Evolutionary conservation across 345 rosid species (phyloP), one percentile per base, ranked within the genome.

Genomic region (Bretschneidera sinensis): DNA sequence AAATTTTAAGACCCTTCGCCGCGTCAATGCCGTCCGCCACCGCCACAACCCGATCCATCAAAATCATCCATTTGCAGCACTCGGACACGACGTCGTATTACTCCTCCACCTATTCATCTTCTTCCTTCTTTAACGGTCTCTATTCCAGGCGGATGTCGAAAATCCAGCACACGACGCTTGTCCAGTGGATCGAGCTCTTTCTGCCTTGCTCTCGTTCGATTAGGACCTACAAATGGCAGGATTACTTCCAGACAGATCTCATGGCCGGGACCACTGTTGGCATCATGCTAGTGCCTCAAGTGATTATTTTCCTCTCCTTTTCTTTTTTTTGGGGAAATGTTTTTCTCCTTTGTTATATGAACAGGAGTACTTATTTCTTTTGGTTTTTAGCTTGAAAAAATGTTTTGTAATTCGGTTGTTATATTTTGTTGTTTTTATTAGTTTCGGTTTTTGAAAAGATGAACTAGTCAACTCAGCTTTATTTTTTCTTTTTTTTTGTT

Each of bases 281-380:
- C 31, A 55, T 95, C 55, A 95, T 95, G 99, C 97, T 95, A 39
- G 96, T 95, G n/a, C 99, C 99, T 13, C 99, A 95, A 97, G 99
- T 90, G 55, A 75, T 69, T 59, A 16, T 55, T 4, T 31, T 13
- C 20, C 15, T 39, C 45, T 39, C 10, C 11, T 39, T 39, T 39
- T 39, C 11, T 39, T 39, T 39, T 14, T 7, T 39, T 39, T 13
- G 4, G 3, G 33, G 33, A 28, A 8, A 28, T 28, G 33, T 28
- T 28, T n/a, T 28, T 28, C 33, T 28, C 8, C 8, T 8, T 2
- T 28, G 33, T 28, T 28, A 2, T 28, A 28, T 8, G 33, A 28
- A 8, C 33, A 28, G 8, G 33, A 8, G 5, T 28, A 2, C 33
- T 28, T 28, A 8, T 28, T 28, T 14, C 10, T 39, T 14, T 39